These are phyloP conservation scores for Orbilia oligospora DNA, from an alignment of 2,329 filamentous ascomycete species.

Conservation along the genomic window DNA sequence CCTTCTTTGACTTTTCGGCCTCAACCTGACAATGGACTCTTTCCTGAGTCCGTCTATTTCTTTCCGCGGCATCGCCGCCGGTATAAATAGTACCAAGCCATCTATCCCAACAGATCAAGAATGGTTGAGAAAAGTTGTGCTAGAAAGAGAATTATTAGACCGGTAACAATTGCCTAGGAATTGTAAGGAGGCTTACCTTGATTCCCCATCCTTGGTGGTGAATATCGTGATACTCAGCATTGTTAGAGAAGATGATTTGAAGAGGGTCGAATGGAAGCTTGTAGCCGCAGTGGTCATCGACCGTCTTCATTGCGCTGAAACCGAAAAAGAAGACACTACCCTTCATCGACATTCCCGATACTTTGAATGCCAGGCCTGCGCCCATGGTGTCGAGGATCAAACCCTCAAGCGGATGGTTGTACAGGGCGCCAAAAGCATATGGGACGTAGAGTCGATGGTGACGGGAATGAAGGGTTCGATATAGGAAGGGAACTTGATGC, in stretches of 20 bases:
- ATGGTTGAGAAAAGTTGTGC: constrained; percentile 90
- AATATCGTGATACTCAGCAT: constrained; percentile 96
- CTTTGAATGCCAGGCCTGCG: constrained; percentile 84
- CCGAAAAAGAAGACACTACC: constrained; percentile 93
- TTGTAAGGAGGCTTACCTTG: constrained; percentile 72
- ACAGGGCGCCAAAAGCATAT: constrained; percentile 95
- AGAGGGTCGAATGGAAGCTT: constrained; percentile 94
- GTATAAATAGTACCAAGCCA: constrained; percentile 86
- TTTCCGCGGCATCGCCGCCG: constrained; percentile 71
- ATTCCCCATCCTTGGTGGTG: constrained; percentile 99
- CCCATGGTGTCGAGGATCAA: constrained; percentile 93
- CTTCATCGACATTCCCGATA: constrained; percentile 84
- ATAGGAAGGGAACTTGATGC: constrained; percentile 98
- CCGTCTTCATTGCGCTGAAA: constrained; percentile 91
- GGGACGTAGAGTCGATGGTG: constrained; percentile 98
- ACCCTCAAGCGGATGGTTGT: constrained; percentile 95
- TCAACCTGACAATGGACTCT: constrained; percentile 49
- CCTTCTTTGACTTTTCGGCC: constrained; percentile 37
- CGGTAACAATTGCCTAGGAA: constrained; percentile 3
- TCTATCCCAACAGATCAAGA: constrained; percentile 96
- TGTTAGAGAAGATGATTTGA: constrained; percentile 92
- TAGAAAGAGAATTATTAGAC: constrained; percentile 44
- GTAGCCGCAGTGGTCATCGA: constrained; percentile 98
- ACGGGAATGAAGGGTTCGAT: constrained; percentile 92
- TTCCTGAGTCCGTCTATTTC: constrained; percentile 67